These are phyloP conservation scores for Penicillium sp. DNA, from an alignment of 2,329 filamentous ascomycete genomes.

Conservation along the genomic window DNA sequence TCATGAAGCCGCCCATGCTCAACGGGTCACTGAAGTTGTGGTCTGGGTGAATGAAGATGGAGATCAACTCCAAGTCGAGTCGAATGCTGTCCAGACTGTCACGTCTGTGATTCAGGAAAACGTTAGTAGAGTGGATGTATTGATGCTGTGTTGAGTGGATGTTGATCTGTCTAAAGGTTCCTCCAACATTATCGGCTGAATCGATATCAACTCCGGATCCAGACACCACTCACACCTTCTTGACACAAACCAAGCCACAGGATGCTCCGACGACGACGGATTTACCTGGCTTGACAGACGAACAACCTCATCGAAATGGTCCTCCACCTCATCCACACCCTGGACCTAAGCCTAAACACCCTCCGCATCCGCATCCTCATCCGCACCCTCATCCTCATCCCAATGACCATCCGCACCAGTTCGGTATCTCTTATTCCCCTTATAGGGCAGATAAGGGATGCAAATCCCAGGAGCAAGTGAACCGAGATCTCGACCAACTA, in stretches of 20 bases:
- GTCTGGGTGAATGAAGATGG: conserved; percentile 58
- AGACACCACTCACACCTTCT: conserved; percentile 1
- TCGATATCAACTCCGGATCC: background rate
- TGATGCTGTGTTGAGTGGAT: background rate
- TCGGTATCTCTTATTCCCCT: conserved; percentile 55
- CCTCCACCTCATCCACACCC: conserved; percentile 23
- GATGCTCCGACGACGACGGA: conserved; percentile 1
- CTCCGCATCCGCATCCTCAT: conserved; percentile 7
- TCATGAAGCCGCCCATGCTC: conserved; percentile 32
- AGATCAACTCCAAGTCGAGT: conserved; percentile 42
- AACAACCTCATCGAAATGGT: conserved; percentile 34
- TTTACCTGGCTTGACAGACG: conserved; percentile 13
- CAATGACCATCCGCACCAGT: conserved; percentile 11
- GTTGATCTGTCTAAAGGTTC: conserved; percentile 1
- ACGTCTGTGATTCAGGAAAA: conserved; percentile 9
- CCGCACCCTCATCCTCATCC: conserved; percentile 4
- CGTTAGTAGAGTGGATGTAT: conserved; percentile 10
- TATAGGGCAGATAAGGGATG: conserved; percentile 56
- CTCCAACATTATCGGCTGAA: background rate
- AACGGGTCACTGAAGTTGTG: conserved; percentile 47
- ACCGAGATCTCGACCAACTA: conserved; percentile 56
- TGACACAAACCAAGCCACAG: conserved; percentile 2
- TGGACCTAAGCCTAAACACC: conserved; percentile 7
- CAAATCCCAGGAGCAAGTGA: conserved; percentile 60
- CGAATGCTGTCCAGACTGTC: conserved; percentile 23